Evolutionary conservation across 768 basidiomycete genomes (phyloP).

Genomic region (Psilocybe cubensis): DNA sequence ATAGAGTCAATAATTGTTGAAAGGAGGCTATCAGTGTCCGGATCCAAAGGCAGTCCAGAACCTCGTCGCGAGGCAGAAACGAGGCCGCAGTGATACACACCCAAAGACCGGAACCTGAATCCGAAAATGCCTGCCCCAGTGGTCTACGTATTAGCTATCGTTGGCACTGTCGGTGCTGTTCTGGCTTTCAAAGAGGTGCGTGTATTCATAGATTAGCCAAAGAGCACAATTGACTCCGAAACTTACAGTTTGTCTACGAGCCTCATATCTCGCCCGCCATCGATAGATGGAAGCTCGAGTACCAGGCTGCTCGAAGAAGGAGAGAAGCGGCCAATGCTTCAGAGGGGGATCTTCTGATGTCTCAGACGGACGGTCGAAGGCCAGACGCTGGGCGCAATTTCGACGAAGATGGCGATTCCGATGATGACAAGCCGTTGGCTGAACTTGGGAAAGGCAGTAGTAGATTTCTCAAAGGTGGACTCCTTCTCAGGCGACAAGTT

Average conservation of each 20-base stretch:
- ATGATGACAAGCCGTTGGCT: slow-evolving; percentile 14
- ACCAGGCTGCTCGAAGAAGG: slow-evolving; percentile 29
- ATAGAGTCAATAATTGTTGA: background rate
- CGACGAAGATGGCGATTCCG: slow-evolving; percentile 21
- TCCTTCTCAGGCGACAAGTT: slow-evolving; percentile 14
- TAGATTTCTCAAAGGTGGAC: slow-evolving; percentile 15
- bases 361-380: slow-evolving; percentile 22
- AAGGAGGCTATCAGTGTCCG: background rate
- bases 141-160: slow-evolving; percentile 53
- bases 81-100: background rate
- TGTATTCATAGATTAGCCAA: background rate
- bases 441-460: slow-evolving; percentile 6
- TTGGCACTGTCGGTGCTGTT: slow-evolving; percentile 51
- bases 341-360: slow-evolving; percentile 18
- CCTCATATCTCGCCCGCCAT: slow-evolving; percentile 68
- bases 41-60: background rate
- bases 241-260: slow-evolving; percentile 69
- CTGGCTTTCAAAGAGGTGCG: slow-evolving; percentile 64
- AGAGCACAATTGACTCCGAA: slow-evolving; percentile 5
- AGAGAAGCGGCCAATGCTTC: slow-evolving; percentile 12
- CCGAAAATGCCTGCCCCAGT: slow-evolving; percentile 40
- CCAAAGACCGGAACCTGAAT: background rate
- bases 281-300: slow-evolving; percentile 50
- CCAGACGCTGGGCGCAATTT: slow-evolving; percentile 18
- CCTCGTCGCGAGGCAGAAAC: slow-evolving; percentile 1